These are phyloP conservation scores for Phylloporus sp. DNA, from an alignment of 768 basidiomycete genomes.

Conservation along the genomic window DNA sequence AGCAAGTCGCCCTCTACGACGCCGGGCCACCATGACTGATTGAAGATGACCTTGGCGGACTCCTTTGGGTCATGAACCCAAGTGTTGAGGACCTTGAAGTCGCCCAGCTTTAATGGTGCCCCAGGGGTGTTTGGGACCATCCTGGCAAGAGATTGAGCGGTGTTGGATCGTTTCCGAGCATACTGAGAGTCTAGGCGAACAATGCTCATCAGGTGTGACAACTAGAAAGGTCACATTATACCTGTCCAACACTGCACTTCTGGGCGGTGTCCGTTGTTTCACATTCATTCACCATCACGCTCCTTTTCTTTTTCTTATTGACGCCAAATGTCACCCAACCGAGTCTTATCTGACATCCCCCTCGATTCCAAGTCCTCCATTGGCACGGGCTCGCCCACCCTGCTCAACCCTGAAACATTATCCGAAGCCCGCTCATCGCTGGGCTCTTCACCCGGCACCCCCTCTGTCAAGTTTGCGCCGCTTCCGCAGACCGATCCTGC, in stretches of 20 bases:
- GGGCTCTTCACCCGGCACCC: slow-evolving; percentile 15
- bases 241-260: slow-evolving; percentile 4
- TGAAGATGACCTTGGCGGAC: slow-evolving; percentile 57
- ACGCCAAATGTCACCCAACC: slow-evolving; percentile 13
- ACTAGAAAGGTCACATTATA: not conserved
- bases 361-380: slow-evolving; percentile 17
- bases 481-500: slow-evolving; percentile 50
- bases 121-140: slow-evolving; percentile 30
- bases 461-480: slow-evolving; percentile 55
- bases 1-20: slow-evolving; percentile 74
- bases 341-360: slow-evolving; percentile 4
- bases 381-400: slow-evolving; percentile 9
- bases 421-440: slow-evolving; percentile 13
- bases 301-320: slow-evolving; percentile 13
- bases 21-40: slow-evolving; percentile 75
- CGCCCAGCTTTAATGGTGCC: slow-evolving; percentile 55
- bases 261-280: slow-evolving; percentile 8
- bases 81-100: slow-evolving; percentile 56
- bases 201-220: slow-evolving; percentile 54
- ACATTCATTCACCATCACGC: slow-evolving; percentile 22
- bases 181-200: slow-evolving; percentile 63
- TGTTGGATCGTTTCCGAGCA: slow-evolving; percentile 69
- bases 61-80: slow-evolving; percentile 77
- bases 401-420: slow-evolving; percentile 9
- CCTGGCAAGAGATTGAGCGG: slow-evolving; percentile 62